These are phyloP conservation scores for Curvularia spicifera DNA, from an alignment of 2,329 filamentous ascomycete genomes.

Conservation along the genomic window DNA sequence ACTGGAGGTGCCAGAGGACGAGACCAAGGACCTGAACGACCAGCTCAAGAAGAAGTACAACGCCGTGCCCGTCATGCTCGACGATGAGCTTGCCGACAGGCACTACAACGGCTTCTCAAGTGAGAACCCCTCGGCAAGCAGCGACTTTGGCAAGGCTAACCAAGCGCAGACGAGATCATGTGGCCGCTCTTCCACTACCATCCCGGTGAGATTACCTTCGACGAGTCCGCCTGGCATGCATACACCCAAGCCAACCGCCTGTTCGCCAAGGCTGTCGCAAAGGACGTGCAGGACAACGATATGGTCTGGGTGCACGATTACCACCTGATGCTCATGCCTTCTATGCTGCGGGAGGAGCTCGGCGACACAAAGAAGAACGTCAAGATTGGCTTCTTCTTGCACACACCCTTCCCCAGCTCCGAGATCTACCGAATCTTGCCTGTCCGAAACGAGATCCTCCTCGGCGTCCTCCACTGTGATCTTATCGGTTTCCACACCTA, in stretches of 20 bases:
- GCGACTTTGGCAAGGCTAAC: constrained; percentile 11
- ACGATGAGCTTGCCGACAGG: constrained; percentile 88
- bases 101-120: constrained; percentile 99
- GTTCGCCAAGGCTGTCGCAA: constrained; percentile 86
- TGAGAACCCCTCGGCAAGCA: constrained; percentile 54
- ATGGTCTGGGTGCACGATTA: constrained; percentile 99
- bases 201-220: constrained; percentile 96
- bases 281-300: constrained; percentile 90
- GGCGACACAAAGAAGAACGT: constrained; percentile 83
- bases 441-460: constrained; percentile 85
- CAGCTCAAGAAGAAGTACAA: constrained; percentile 86
- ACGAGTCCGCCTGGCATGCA: constrained; percentile 91
- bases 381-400: constrained; percentile 97
- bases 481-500: constrained; percentile 98
- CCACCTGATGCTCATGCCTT: constrained; percentile 93
- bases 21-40: constrained; percentile 75
- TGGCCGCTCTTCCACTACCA: constrained; percentile 99
- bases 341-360: constrained; percentile 92
- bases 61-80: constrained; percentile 89
- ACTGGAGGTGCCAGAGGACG: constrained; percentile 84
- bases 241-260: constrained; percentile 92
- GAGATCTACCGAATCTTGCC: constrained; percentile 97
- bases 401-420: constrained; percentile 95
- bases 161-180: constrained; percentile 76
- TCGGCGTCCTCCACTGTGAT: constrained; percentile 90